Percentiles rank a stretch among this genome's conserved stretches.
These are phyloP conservation scores for Diaporthe sp. DNA, from an alignment of 2,329 filamentous ascomycete species.

Conservation along the genomic window DNA sequence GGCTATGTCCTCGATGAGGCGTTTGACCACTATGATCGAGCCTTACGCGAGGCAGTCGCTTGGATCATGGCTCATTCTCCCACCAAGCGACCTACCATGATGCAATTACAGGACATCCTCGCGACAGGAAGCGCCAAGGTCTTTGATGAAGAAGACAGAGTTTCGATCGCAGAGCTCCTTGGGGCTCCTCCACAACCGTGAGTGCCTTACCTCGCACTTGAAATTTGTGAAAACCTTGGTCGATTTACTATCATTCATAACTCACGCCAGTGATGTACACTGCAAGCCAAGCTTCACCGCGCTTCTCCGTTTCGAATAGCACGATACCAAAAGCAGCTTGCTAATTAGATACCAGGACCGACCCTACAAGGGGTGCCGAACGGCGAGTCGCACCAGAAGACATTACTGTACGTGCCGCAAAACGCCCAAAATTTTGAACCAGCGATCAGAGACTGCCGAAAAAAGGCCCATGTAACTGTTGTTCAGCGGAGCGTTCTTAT, in stretches of 20 bases:
- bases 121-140: too few relatives aligned
- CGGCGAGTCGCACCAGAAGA: neutral
- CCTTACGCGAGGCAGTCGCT: neutral
- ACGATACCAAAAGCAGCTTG: neutral
- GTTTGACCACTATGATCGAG: neutral
- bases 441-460: neutral
- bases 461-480: neutral
- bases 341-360: neutral
- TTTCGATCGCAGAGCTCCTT: neutral
- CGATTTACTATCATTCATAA: neutral
- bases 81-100: neutral
- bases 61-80: slow-evolving; percentile 6
- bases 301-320: neutral
- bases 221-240: neutral
- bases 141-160: neutral
- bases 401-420: neutral
- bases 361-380: neutral
- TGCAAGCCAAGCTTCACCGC: neutral
- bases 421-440: neutral
- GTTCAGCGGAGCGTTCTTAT: neutral
- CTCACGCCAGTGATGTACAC: neutral
- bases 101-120: neutral
- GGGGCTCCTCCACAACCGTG: neutral
- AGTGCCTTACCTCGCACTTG: neutral
- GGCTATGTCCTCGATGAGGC: neutral